These are phyloP conservation scores for Colletotrichum scovillei DNA, from an alignment of 2,329 filamentous ascomycete species.

Conservation along the genomic window DNA sequence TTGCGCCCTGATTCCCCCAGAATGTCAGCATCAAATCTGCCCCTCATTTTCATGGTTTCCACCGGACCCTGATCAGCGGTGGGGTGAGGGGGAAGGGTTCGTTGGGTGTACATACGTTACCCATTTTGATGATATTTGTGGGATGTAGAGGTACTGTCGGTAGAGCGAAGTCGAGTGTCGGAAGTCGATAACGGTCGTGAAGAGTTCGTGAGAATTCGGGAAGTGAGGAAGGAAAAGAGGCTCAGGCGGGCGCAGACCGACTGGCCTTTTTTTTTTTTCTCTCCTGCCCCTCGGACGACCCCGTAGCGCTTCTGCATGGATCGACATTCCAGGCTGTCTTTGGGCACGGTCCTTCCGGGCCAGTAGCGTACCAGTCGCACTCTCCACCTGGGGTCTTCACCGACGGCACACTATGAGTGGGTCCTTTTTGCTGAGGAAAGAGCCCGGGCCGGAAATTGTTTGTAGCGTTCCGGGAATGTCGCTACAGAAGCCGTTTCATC, in stretches of 20 bases:
- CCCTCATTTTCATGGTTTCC: constrained; percentile 33
- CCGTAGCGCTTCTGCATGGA: constrained; percentile 28
- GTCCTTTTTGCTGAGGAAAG: neutral
- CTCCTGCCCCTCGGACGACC: constrained; percentile 6
- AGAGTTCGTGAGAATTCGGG: neutral
- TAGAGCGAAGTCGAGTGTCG: neutral
- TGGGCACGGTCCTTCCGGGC: constrained; percentile 9
- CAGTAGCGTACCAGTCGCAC: neutral
- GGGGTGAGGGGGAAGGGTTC: constrained; percentile 16
- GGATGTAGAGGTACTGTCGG: neutral
- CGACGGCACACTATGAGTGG: neutral
- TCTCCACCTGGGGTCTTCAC: constrained; percentile 20
- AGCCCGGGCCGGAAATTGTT: neutral
- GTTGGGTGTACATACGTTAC: constrained; percentile 36
- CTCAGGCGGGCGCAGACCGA: constrained; percentile 15
- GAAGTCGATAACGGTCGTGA: neutral
- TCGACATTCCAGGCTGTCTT: constrained; percentile 21
- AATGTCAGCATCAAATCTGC: constrained; percentile 26
- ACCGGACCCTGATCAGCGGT: constrained; percentile 33
- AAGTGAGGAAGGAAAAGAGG: neutral
- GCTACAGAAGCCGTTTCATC: constrained; percentile 19
- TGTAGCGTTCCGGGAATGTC: neutral
- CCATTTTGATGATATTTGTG: constrained; percentile 23
- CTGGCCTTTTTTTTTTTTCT: constrained; percentile 17
- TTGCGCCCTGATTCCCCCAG: constrained; percentile 63